Evolutionary conservation across 345 rosid genomes (phyloP).

Genomic region (Brassica juncea): DNA sequence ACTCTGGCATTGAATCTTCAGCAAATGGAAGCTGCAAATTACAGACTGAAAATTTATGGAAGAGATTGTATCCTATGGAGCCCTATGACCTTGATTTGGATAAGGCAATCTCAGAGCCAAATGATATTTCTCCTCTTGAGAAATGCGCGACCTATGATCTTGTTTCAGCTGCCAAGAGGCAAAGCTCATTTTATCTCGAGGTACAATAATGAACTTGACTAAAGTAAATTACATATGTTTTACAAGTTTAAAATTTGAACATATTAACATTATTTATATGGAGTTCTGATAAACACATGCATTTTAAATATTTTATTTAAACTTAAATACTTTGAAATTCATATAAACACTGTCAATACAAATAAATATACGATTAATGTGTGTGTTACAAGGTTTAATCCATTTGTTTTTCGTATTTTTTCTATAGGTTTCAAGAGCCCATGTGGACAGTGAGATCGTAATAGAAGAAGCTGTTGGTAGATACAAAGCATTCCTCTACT

Average conservation of each 20-base stretch:
- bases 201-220: conserved; percentile 34
- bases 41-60: conserved; percentile 64
- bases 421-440: conserved; percentile 75
- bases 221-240: neutral
- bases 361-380: neutral
- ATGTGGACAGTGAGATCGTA: conserved; percentile 61
- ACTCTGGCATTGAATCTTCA: conserved; percentile 58
- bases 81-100: conserved; percentile 55
- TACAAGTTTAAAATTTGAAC: neutral
- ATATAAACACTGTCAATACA: neutral
- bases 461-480: conserved; percentile 78
- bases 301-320: conserved; percentile 4
- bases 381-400: conserved; percentile 35
- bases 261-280: neutral
- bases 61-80: conserved; percentile 58
- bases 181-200: conserved; percentile 84
- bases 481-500: conserved; percentile 85
- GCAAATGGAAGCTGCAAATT: conserved; percentile 44
- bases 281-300: conserved; percentile 43
- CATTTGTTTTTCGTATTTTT: conserved; percentile 50
- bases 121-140: neutral
- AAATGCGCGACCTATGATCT: conserved; percentile 52
- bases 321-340: neutral
- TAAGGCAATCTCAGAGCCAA: conserved; percentile 17
- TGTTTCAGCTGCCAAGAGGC: conserved; percentile 79